These are phyloP conservation scores for Escallonia rubra DNA, from an alignment of 129 eudicot genomes.

Conservation along the genomic window DNA sequence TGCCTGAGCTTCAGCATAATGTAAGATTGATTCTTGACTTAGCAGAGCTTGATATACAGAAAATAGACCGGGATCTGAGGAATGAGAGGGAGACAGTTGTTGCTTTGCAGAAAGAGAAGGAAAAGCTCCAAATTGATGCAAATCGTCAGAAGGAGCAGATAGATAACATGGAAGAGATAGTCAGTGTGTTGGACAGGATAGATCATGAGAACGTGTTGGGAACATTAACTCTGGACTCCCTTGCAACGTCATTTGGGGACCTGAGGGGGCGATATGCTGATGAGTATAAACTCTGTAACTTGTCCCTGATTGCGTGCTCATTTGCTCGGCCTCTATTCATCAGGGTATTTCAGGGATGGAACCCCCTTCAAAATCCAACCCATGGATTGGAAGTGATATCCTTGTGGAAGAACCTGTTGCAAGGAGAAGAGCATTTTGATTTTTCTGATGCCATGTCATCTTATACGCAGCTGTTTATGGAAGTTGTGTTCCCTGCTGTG, in stretches of 20 bases:
- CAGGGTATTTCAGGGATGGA: slow-evolving; percentile 12
- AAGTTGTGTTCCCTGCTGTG: slow-evolving; percentile 38
- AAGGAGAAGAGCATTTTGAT: not conserved
- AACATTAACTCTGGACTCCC: slow-evolving; percentile 54
- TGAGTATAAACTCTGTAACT: slow-evolving; percentile 25
- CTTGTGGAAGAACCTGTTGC: slow-evolving; percentile 19
- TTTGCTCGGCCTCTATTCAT: slow-evolving; percentile 24
- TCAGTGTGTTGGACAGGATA: slow-evolving; percentile 38
- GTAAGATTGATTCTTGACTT: slow-evolving; percentile 56
- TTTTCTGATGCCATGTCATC: slow-evolving; percentile 17
- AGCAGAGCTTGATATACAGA: slow-evolving; percentile 68
- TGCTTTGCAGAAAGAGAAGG: slow-evolving; percentile 67
- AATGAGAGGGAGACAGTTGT: slow-evolving; percentile 69
- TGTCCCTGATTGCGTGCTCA: slow-evolving; percentile 25
- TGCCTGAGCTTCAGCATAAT: slow-evolving; percentile 89
- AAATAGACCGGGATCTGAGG: slow-evolving; percentile 57
- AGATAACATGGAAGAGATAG: slow-evolving; percentile 55
- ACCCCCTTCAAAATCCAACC: slow-evolving; percentile 20
- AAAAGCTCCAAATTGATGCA: slow-evolving; percentile 51
- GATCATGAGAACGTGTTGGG: slow-evolving; percentile 37
- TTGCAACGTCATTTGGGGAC: slow-evolving; percentile 48
- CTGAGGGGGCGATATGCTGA: slow-evolving; percentile 36
- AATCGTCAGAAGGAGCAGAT: slow-evolving; percentile 51
- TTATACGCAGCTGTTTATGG: slow-evolving; percentile 21
- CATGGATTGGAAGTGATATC: slow-evolving; percentile 13